phyloP scores from a whole-genome alignment of 768 basidiomycete genomes.

The Lepiota brunneoincarnata region DNA sequence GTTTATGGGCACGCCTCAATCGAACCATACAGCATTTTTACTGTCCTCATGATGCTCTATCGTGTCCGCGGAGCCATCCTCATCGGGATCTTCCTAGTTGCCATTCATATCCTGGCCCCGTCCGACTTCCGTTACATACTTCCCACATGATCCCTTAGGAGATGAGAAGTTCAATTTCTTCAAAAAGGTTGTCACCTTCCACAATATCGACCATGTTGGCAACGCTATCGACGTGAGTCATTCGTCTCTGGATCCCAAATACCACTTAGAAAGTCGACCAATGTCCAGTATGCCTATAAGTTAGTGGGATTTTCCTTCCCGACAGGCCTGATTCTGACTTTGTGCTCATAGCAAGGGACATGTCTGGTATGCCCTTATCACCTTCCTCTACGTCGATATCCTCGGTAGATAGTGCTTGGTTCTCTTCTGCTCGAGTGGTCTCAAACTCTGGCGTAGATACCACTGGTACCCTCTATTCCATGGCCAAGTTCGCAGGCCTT shows the following conservation, averaged over 20 bases:
- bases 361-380: constrained; percentile 86
- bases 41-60: constrained; percentile 79
- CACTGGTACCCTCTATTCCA: constrained; percentile 79
- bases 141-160: constrained; percentile 69
- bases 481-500: constrained; percentile 90
- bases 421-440: not conserved
- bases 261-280: not conserved
- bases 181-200: constrained; percentile 80
- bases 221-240: constrained; percentile 62
- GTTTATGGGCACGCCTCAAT: constrained; percentile 3
- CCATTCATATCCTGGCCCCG: constrained; percentile 86
- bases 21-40: constrained; percentile 52
- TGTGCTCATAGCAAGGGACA: constrained; percentile 51
- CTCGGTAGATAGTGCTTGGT: constrained; percentile 44
- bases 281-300: constrained; percentile 45
- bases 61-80: constrained; percentile 81
- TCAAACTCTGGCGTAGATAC: constrained; percentile 20
- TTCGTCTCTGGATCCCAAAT: not conserved
- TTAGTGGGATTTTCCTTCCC: constrained; percentile 15
- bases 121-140: constrained; percentile 75
- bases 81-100: constrained; percentile 80
- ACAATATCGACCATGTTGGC: constrained; percentile 57
- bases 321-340: constrained; percentile 1
- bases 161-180: constrained; percentile 80
- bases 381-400: constrained; percentile 89